A percentile compares a stretch with the other conserved stretches of the same genome.
phyloP scores from a whole-genome alignment of 305 asterid species.

The Lippia alba region DNA sequence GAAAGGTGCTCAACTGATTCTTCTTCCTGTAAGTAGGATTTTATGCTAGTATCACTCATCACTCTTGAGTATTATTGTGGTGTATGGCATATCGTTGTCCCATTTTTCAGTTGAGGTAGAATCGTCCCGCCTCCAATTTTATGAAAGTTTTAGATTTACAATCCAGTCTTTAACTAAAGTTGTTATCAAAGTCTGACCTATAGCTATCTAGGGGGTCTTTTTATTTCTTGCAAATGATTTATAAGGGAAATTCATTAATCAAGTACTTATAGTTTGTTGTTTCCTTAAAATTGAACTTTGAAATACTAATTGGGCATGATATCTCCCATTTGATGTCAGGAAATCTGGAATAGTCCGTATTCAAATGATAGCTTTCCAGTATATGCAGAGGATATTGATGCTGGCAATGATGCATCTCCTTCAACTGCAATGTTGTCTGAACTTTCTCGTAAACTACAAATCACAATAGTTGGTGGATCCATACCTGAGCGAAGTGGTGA shows the following conservation, averaged over 20 bases:
- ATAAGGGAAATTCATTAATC: slow-evolving; percentile 14
- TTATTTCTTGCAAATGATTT: background rate
- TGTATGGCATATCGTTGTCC: slow-evolving; percentile 16
- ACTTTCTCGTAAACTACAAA: slow-evolving; percentile 60
- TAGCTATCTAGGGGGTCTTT: slow-evolving; percentile 4
- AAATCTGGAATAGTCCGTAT: slow-evolving; percentile 92
- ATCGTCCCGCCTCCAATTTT: background rate
- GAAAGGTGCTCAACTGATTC: slow-evolving; percentile 78
- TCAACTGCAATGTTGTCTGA: slow-evolving; percentile 84
- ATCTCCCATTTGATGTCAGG: slow-evolving; percentile 49
- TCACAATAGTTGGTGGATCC: slow-evolving; percentile 89
- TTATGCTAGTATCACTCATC: background rate
- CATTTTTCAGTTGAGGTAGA: background rate
- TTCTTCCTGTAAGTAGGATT: slow-evolving; percentile 75
- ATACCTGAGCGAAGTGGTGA: slow-evolving; percentile 80
- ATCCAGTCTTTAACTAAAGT: slow-evolving; percentile 17
- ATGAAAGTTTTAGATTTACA: slow-evolving; percentile 11
- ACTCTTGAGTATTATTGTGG: slow-evolving; percentile 6
- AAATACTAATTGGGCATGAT: slow-evolving; percentile 13
- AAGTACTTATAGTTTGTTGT: slow-evolving; percentile 14
- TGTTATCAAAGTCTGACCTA: slow-evolving; percentile 10
- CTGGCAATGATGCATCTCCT: slow-evolving; percentile 70
- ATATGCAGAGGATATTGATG: slow-evolving; percentile 89
- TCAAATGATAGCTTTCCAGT: slow-evolving; percentile 81
- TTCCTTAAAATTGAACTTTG: slow-evolving; percentile 1